Percentiles rank a stretch among this genome's conserved stretches.
Conservation (phyloP, 192 early-diverging fungal genomes). For the Coemansia sp. region DNA sequence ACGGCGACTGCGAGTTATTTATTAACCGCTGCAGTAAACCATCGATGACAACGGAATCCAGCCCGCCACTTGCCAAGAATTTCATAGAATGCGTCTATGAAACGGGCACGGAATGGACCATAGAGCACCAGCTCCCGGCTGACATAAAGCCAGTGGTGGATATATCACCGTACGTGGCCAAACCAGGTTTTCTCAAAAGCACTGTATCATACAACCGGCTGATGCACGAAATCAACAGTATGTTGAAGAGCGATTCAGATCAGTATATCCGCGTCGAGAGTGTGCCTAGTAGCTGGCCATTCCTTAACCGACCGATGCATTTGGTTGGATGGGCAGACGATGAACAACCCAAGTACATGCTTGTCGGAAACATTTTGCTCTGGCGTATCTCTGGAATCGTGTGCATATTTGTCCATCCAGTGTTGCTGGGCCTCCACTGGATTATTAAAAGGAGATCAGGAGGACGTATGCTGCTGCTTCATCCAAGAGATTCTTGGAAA, state of each 20-base stretch:
- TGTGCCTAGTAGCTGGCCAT: slow-evolving; percentile 80
- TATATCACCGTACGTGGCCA: slow-evolving; percentile 53
- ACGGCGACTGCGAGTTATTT: slow-evolving; percentile 61
- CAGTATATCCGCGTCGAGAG: slow-evolving; percentile 79
- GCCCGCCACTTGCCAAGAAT: slow-evolving; percentile 23
- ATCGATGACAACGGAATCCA: not conserved
- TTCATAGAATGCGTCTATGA: slow-evolving; percentile 45
- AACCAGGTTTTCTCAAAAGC: slow-evolving; percentile 64
- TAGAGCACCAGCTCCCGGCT: slow-evolving; percentile 78
- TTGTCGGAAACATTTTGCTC: slow-evolving; percentile 84
- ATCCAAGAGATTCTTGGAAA: not conserved
- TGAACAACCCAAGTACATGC: slow-evolving; percentile 72
- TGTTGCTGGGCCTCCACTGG: not conserved
- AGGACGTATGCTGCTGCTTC: not conserved
- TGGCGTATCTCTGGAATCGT: slow-evolving; percentile 75
- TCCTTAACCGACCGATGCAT: slow-evolving; percentile 72
- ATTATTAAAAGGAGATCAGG: slow-evolving; percentile 14
- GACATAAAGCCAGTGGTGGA: slow-evolving; percentile 61
- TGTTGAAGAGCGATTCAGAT: slow-evolving; percentile 85
- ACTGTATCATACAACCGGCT: slow-evolving; percentile 84
- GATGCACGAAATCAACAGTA: slow-evolving; percentile 96
- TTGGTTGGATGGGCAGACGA: slow-evolving; percentile 83
- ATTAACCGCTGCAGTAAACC: not conserved
- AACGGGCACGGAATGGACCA: slow-evolving; percentile 79
- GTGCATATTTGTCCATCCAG: slow-evolving; percentile 28